Evolutionary conservation across 208 protist genomes (phyloP).

Genomic region (Wallacemonas sp.): DNA sequence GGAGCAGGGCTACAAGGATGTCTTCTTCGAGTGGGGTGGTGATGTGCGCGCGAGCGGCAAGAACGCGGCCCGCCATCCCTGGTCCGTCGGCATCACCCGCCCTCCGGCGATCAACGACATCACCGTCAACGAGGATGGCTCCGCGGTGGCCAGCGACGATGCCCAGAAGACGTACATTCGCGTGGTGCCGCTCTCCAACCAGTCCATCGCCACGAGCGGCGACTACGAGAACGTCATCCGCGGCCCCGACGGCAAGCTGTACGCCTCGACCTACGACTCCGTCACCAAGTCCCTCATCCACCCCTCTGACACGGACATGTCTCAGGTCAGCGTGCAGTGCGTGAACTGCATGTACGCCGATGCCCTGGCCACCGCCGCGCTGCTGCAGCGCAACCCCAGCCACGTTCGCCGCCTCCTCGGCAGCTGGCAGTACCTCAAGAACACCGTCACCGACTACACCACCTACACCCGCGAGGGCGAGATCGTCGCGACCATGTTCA

Average conservation of each 20-base stretch:
- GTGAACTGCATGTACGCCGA: conserved; percentile 87
- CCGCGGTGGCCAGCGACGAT: background rate
- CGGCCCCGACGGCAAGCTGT: conserved; percentile 41
- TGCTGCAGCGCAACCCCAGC: conserved; percentile 63
- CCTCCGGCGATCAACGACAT: conserved; percentile 51
- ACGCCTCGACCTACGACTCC: conserved; percentile 41
- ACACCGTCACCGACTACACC: conserved; percentile 64
- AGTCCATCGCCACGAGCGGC: conserved; percentile 61
- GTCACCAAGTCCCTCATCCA: conserved; percentile 35
- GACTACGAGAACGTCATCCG: conserved; percentile 72
- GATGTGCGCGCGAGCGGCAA: conserved; percentile 50
- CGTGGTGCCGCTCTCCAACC: conserved; percentile 54
- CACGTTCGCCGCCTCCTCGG: conserved; percentile 68
- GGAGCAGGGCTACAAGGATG: conserved; percentile 35
- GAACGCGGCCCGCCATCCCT: conserved; percentile 34
- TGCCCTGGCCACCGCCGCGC: conserved; percentile 67
- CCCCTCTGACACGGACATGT: conserved; percentile 42
- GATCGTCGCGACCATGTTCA: conserved; percentile 66
- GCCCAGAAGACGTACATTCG: conserved; percentile 43
- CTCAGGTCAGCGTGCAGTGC: conserved; percentile 74
- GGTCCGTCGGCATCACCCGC: conserved; percentile 57
- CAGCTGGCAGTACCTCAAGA: conserved; percentile 50
- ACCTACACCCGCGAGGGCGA: conserved; percentile 67
- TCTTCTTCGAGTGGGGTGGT: conserved; percentile 73
- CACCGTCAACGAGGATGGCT: conserved; percentile 22